phyloP scores from a whole-genome alignment of 2,329 filamentous ascomycete genomes.

The Paecilomyces fulvus region DNA sequence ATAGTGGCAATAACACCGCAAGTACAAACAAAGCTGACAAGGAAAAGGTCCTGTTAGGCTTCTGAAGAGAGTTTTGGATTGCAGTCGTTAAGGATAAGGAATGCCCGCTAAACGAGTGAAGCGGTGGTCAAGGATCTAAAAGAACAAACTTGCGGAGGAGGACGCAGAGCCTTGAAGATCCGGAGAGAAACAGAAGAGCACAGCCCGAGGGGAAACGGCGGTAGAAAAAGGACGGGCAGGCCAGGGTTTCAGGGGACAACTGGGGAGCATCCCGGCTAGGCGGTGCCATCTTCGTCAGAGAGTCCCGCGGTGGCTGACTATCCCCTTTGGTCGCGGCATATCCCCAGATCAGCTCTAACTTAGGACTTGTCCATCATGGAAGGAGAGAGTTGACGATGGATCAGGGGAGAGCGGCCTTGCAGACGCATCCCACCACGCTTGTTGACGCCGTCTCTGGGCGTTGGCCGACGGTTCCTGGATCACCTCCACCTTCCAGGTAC shows the following conservation, averaged over 20 bases:
- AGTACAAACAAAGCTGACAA: conserved; percentile 1
- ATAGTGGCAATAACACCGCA: conserved; percentile 44
- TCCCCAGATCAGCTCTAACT: neutral
- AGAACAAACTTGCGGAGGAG: conserved; percentile 1
- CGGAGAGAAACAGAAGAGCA: conserved; percentile 4
- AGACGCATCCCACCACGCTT: neutral
- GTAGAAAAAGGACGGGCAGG: neutral
- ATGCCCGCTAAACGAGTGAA: conserved; percentile 68
- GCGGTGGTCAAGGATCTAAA: conserved; percentile 19
- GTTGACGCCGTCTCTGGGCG: neutral
- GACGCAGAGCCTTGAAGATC: conserved; percentile 1
- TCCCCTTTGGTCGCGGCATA: neutral
- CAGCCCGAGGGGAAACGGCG: neutral
- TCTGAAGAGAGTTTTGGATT: neutral
- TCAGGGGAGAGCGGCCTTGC: neutral
- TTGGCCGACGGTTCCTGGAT: neutral
- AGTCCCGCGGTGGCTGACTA: neutral
- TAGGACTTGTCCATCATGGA: neutral
- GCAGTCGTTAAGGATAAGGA: conserved; percentile 44
- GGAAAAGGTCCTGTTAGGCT: conserved; percentile 2
- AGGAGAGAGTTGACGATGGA: neutral
- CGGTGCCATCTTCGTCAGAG: no score
- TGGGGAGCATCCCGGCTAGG: neutral
- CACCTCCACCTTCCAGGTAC: neutral
- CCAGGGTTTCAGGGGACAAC: neutral